phyloP scores from a whole-genome alignment of 2,329 filamentous ascomycete genomes.

The Proliferodiscus dingleyae region DNA sequence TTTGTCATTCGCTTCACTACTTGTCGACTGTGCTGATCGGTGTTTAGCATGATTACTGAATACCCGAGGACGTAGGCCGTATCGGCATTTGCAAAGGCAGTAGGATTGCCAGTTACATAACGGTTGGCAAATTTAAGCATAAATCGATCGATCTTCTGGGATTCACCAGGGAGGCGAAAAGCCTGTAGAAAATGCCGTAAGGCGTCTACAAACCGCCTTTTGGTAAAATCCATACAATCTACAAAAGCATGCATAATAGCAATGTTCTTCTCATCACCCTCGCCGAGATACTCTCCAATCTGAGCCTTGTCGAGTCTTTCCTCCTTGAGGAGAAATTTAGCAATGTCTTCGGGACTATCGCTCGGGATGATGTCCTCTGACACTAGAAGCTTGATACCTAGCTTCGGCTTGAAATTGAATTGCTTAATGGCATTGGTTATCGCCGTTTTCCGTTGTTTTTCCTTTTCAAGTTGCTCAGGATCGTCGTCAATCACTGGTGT shows the following conservation, averaged over 20 bases:
- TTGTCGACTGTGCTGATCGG: slow-evolving; percentile 88
- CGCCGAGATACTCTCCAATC: slow-evolving; percentile 90
- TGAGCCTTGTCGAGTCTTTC: slow-evolving; percentile 86
- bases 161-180: slow-evolving; percentile 91
- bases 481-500: slow-evolving; percentile 80
- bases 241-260: slow-evolving; percentile 99
- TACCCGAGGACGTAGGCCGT: slow-evolving; percentile 95
- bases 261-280: slow-evolving; percentile 89
- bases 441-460: slow-evolving; percentile 90
- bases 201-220: slow-evolving; percentile 88
- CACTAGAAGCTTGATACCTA: slow-evolving; percentile 78
- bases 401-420: slow-evolving; percentile 98
- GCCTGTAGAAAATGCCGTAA: slow-evolving; percentile 88
- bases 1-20: slow-evolving; percentile 84
- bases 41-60: slow-evolving; percentile 95
- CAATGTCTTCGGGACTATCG: slow-evolving; percentile 75
- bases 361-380: slow-evolving; percentile 83
- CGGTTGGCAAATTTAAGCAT: slow-evolving; percentile 99
- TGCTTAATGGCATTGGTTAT: slow-evolving; percentile 81
- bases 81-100: slow-evolving; percentile 96
- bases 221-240: slow-evolving; percentile 87
- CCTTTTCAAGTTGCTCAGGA: slow-evolving; percentile 87
- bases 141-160: slow-evolving; percentile 98
- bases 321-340: slow-evolving; percentile 73
- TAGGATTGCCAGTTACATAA: slow-evolving; percentile 91